Conservation (phyloP, 805 yeast species). For the Pichia insulana region DNA sequence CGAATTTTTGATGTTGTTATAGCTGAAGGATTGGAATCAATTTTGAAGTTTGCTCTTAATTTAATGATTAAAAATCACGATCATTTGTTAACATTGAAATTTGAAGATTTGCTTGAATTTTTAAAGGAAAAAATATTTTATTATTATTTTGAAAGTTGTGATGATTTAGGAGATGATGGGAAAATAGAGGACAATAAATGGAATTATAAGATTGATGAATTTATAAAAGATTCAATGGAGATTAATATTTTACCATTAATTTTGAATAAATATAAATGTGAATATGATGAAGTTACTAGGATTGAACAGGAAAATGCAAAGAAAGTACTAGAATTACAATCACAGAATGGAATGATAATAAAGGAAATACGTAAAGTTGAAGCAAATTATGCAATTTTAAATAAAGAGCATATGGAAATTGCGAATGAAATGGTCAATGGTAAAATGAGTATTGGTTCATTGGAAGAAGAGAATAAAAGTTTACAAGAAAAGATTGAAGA, state of each 20-base stretch:
- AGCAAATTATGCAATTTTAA: conserved; percentile 55
- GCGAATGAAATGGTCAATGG: conserved; percentile 83
- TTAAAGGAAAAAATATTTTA: conserved; percentile 75
- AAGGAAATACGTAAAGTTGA: conserved; percentile 69
- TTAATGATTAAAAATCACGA: conserved; percentile 63
- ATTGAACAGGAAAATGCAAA: conserved; percentile 56
- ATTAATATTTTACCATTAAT: conserved; percentile 67
- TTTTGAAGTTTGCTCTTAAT: conserved; percentile 76
- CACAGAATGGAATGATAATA: conserved; percentile 63
- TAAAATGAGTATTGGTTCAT: conserved; percentile 63
- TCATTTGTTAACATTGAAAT: conserved; percentile 49
- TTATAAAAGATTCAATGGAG: conserved; percentile 71
- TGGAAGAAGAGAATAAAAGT: conserved; percentile 66
- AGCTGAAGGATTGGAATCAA: conserved; percentile 84
- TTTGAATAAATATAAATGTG: conserved; percentile 60
- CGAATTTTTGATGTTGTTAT: conserved; percentile 82
- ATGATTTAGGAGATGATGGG: conserved; percentile 4
- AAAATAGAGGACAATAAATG: conserved; percentile 16
- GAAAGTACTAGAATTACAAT: conserved; percentile 50
- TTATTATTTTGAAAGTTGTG: conserved; percentile 34
- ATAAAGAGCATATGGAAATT: conserved; percentile 74
- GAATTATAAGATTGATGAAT: conserved; percentile 56
- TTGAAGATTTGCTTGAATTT: conserved; percentile 70
- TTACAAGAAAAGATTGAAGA: conserved; percentile 41
- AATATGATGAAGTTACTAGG: conserved; percentile 64